Evolutionary conservation across 2,329 filamentous ascomycete genomes (phyloP).

Genomic region (Chaetoscypha palmicola): DNA sequence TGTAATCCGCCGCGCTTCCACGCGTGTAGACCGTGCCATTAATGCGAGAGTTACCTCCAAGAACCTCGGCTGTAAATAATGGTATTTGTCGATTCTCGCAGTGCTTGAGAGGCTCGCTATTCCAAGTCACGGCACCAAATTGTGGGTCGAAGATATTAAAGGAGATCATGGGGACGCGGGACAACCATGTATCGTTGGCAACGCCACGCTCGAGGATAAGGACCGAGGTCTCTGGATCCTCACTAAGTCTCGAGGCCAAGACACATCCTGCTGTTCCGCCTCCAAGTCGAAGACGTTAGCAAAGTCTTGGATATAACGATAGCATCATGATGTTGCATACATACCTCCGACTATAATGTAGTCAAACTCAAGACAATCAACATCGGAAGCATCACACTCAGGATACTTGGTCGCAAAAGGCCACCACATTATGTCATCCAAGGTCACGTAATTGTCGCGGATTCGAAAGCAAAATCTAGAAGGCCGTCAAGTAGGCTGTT

Average conservation of each 20-base stretch:
- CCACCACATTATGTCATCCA: no score
- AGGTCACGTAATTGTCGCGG: no score
- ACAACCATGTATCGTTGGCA: conserved; percentile 6
- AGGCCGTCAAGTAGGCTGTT: no score
- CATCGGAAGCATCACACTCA: conserved; percentile 1
- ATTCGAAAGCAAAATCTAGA: no score
- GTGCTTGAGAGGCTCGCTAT: conserved; percentile 2
- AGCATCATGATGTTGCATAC: neutral
- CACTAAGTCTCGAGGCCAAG: conserved; percentile 35
- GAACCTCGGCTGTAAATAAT: neutral
- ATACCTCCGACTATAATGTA: conserved; percentile 36
- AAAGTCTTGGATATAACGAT: neutral
- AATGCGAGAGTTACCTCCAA: conserved; percentile 4
- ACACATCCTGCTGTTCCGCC: conserved; percentile 38
- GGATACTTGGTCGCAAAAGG: no score
- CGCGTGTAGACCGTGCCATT: conserved; percentile 5
- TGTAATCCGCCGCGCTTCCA: conserved; percentile 2
- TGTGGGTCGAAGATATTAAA: conserved; percentile 1
- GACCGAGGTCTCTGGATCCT: conserved; percentile 32
- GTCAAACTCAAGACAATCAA: conserved; percentile 25
- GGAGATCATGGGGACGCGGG: conserved; percentile 3
- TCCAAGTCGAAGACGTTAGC: neutral
- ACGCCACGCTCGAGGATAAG: conserved; percentile 35
- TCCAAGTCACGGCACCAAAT: neutral
- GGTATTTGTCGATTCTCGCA: conserved; percentile 1